Evolutionary conservation across 2,329 filamentous ascomycete species (phyloP).

Genomic region (Xylaria multiplex): DNA sequence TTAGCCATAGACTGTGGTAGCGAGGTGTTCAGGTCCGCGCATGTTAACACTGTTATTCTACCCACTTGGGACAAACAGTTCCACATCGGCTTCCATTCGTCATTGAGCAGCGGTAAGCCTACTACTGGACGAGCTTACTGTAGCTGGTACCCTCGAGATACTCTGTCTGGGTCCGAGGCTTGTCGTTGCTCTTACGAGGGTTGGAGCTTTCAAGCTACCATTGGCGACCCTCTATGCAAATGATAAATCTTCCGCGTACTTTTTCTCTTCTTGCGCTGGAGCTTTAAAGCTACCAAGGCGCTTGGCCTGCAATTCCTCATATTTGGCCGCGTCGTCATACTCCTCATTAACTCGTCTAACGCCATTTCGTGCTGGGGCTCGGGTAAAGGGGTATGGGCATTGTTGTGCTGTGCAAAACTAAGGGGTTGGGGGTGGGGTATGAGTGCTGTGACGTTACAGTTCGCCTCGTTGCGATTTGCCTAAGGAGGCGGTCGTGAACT

Average conservation of each 20-base stretch:
- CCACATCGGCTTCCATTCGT: conserved; percentile 26
- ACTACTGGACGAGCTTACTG: conserved; percentile 25
- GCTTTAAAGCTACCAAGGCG: conserved; percentile 73
- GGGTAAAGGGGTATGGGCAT: conserved; percentile 43
- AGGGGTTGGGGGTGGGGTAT: conserved; percentile 40
- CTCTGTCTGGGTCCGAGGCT: conserved; percentile 26
- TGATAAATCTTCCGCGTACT: conserved; percentile 45
- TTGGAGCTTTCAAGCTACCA: conserved; percentile 63
- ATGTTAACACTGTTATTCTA: conserved; percentile 34
- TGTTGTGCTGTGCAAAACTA: conserved; percentile 48
- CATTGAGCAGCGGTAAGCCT: conserved; percentile 22
- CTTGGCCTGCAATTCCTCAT: conserved; percentile 56
- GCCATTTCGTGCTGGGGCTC: conserved; percentile 47
- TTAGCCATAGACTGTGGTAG: conserved; percentile 30
- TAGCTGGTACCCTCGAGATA: conserved; percentile 5
- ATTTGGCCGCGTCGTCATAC: conserved; percentile 48
- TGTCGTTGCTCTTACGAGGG: conserved; percentile 48
- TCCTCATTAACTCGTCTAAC: conserved; percentile 49
- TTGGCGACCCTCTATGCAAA: conserved; percentile 55
- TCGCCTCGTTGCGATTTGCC: conserved; percentile 40
- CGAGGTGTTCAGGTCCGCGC: conserved; percentile 22
- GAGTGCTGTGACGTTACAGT: conserved; percentile 43
- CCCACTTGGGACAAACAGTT: conserved; percentile 39
- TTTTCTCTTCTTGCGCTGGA: conserved; percentile 61
- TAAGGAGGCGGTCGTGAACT: conserved; percentile 38